Percentiles rank a stretch among this genome's conserved stretches.
phyloP scores from a whole-genome alignment of 1,284 basidiomycete species.

The Volvariella volvacea region DNA sequence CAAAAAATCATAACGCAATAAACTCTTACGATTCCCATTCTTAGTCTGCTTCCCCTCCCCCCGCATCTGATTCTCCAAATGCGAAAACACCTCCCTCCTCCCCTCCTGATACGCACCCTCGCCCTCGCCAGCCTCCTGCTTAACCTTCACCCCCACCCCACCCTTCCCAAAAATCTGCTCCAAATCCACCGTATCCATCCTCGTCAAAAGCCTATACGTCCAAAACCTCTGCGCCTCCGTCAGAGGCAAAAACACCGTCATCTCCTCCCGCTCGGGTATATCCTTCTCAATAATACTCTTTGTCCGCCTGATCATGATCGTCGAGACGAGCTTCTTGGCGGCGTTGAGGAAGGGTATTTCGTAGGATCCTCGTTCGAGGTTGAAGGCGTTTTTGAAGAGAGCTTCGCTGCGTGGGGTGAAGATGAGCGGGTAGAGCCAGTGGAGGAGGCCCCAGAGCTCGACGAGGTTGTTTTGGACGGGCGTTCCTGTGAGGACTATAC shows the following conservation, averaged over 20 bases:
- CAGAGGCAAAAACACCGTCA: conserved; percentile 49
- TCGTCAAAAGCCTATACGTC: conserved; percentile 49
- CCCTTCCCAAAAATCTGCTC: conserved; percentile 36
- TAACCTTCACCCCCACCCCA: conserved; percentile 10
- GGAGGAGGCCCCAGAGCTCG: conserved; percentile 53
- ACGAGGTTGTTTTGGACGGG: conserved; percentile 58
- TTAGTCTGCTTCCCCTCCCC: conserved; percentile 14
- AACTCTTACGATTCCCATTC: conserved; percentile 14
- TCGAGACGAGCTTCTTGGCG: conserved; percentile 38
- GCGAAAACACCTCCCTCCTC: conserved; percentile 31
- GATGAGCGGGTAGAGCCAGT: conserved; percentile 46
- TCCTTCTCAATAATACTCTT: conserved; percentile 43
- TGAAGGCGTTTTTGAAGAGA: conserved; percentile 46
- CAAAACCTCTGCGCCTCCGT: conserved; percentile 57
- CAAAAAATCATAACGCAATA: neutral
- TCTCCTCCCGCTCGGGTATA: conserved; percentile 52
- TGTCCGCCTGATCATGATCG: conserved; percentile 55
- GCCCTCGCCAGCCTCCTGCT: conserved; percentile 15
- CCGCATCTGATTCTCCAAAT: conserved; percentile 29
- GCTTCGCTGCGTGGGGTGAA: conserved; percentile 42
- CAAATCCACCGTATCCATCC: conserved; percentile 41
- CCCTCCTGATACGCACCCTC: conserved; percentile 25
- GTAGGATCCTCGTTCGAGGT: conserved; percentile 44
- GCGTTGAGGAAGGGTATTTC: conserved; percentile 40
- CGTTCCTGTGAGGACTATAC: conserved; percentile 51